Evolutionary conservation across 257 asterid species (phyloP).

Genomic region (Leptodermis oblonga): DNA sequence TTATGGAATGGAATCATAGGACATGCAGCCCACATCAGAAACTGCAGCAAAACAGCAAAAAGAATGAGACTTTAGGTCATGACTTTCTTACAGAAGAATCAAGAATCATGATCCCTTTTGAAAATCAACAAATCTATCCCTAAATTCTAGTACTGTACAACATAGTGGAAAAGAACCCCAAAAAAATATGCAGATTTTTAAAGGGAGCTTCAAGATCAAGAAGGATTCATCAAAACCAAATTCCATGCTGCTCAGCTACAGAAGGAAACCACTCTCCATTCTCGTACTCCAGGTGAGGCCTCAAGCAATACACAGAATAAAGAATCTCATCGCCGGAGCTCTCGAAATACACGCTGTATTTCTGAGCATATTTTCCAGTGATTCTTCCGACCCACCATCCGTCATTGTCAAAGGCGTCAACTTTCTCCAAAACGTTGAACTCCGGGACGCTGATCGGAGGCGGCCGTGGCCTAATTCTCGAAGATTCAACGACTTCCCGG

Average conservation of each 20-base stretch:
- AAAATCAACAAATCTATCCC: too few relatives aligned
- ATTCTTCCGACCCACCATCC: conserved; percentile 25
- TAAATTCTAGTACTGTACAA: too few relatives aligned
- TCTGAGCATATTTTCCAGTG: background rate
- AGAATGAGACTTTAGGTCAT: background rate
- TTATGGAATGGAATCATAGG: too few relatives aligned
- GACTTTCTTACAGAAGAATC: too few relatives aligned
- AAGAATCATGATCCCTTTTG: background rate
- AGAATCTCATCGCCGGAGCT: conserved; percentile 18
- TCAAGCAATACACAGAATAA: background rate
- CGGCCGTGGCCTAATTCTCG: conserved; percentile 13
- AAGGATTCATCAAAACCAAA: background rate
- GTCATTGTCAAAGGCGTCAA: conserved; percentile 19
- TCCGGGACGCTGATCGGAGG: background rate
- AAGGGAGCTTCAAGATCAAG: background rate
- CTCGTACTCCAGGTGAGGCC: conserved; percentile 17
- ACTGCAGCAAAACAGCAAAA: background rate
- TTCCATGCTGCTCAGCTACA: background rate
- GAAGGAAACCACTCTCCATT: conserved; percentile 18
- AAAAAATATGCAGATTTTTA: background rate
- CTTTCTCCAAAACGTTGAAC: conserved; percentile 7
- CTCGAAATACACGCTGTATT: conserved; percentile 17
- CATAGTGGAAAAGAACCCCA: background rate
- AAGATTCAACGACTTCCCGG: conserved; percentile 9
- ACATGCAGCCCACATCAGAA: too few relatives aligned